Percentiles rank a stretch among this genome's conserved stretches.
Conservation (phyloP, 441 rosid species). For the Adansonia rubrostipa region DNA sequence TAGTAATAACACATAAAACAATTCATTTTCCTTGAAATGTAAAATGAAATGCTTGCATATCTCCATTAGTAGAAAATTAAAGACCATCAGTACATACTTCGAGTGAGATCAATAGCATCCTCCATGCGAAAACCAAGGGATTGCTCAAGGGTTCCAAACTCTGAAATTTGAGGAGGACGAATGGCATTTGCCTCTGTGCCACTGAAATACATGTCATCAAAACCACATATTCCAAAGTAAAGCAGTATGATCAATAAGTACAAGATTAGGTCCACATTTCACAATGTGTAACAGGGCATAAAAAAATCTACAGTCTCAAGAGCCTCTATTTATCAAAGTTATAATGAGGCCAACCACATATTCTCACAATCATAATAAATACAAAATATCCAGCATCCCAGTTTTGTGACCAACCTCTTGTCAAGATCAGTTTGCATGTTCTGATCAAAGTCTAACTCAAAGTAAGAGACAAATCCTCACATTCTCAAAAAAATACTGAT, state of each 20-base stretch:
- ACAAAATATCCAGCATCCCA: background rate
- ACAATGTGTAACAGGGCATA: background rate
- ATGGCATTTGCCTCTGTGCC: conserved; percentile 47
- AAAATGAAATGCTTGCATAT: conserved; percentile 23
- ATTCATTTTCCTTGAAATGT: background rate
- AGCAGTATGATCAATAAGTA: conserved; percentile 4
- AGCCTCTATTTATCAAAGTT: background rate
- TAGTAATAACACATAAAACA: background rate
- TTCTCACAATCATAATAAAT: conserved; percentile 4
- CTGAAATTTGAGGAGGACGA: conserved; percentile 49
- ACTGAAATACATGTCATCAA: conserved; percentile 45
- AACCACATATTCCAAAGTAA: conserved; percentile 23
- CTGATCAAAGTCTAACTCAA: background rate
- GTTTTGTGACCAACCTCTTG: background rate
- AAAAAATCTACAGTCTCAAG: background rate
- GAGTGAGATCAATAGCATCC: conserved; percentile 56
- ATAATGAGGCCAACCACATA: background rate
- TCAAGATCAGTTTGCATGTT: background rate
- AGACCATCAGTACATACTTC: conserved; percentile 44
- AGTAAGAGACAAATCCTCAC: background rate
- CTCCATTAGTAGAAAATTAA: conserved; percentile 14
- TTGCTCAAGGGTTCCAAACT: conserved; percentile 53
- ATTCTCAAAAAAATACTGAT: background rate
- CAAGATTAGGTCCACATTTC: background rate
- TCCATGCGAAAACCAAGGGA: conserved; percentile 58